Base-by-base conservation (phyloP, 768 basidiomycete species). In the Russula compacta region DNA sequence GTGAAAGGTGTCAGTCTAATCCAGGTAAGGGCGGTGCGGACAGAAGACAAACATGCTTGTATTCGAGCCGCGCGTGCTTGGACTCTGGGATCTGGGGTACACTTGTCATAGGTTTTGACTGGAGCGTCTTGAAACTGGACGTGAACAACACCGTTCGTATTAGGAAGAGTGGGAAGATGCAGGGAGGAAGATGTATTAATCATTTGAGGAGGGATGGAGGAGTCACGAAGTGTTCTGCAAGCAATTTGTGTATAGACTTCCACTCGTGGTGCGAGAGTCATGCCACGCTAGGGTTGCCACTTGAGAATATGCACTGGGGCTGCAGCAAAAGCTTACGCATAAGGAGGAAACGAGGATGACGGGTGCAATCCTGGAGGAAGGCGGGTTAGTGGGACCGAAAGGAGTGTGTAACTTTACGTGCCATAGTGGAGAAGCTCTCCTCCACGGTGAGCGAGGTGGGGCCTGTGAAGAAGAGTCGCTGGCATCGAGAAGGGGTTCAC, bases 1-100 rank as follows among this genome's bases (percentile, higher is more conserved):
- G 6, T 19, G 17, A 10, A 50, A 29, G 19, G 50, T 14, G 17
- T 55, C 21, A 35, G 29, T 36, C n/a, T 17, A 39, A 51, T 42
- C 9, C 6, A 42, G n/a, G 40, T 54, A 19, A 12, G 35, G 9
- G 19, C n/a, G 15, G 63, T 33, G 38, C 5, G 33, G 36, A 14
- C 4, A 9, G 54, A 24, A 38, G 19, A n/a, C 12, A 58, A 40
- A 65, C 66, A 61, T 12, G 66, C 66, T 50, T 65, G 66, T 35
- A 66, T 66, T 17, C 66, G 64, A n/a, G 66, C 66, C 14, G 66
- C 66, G 15, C 66, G 66, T 7, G 59, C 66, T 36, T 59, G 66
- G n/a, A 66, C 66, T 40, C 53, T 50, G 14, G 66, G 64, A 47
- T 66, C 66, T 40, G 53, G 57, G 4, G 56, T 57, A 40, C 66